phyloP scores from a whole-genome alignment of 2,329 filamentous ascomycete genomes.

The Fusarium agapanthi region DNA sequence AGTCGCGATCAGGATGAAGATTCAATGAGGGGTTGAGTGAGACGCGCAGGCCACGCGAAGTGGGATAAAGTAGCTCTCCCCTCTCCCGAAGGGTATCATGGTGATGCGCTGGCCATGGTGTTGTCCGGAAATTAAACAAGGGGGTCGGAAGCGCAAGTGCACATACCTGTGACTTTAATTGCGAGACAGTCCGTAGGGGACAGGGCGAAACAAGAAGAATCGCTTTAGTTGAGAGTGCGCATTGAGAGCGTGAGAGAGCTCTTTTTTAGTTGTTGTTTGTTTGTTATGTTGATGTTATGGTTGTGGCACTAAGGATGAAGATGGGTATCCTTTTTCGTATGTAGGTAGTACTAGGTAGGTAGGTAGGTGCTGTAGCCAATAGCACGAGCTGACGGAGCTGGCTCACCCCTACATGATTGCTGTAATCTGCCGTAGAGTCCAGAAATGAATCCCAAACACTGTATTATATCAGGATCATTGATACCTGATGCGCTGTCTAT shows the following conservation, averaged over 20 bases:
- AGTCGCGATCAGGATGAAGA: constrained; percentile 12
- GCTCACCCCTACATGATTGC: not conserved
- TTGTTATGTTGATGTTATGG: constrained; percentile 23
- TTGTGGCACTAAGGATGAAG: constrained; percentile 25
- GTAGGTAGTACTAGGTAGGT: not conserved
- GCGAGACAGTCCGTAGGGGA: constrained; percentile 26
- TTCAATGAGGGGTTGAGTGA: not conserved
- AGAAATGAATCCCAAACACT: not conserved
- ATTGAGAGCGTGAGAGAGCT: constrained; percentile 29
- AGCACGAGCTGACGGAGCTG: not conserved
- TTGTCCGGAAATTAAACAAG: constrained; percentile 23
- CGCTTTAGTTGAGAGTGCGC: constrained; percentile 28
- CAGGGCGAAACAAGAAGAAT: constrained; percentile 22
- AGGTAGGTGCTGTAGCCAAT: not conserved
- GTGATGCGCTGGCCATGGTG: constrained; percentile 25
- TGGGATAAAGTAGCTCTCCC: constrained; percentile 20
- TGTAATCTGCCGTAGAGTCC: not conserved
- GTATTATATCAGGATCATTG: not conserved
- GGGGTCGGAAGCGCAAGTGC: not conserved
- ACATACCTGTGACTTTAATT: constrained; percentile 32
- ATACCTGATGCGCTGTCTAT: not conserved
- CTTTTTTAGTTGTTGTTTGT: constrained; percentile 15
- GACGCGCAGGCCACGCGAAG: constrained; percentile 23
- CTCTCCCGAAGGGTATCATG: constrained; percentile 23
- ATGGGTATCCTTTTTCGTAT: not conserved